These are phyloP conservation scores for Ganoderma sinense DNA, from an alignment of 1,284 basidiomycete species.

Conservation along the genomic window DNA sequence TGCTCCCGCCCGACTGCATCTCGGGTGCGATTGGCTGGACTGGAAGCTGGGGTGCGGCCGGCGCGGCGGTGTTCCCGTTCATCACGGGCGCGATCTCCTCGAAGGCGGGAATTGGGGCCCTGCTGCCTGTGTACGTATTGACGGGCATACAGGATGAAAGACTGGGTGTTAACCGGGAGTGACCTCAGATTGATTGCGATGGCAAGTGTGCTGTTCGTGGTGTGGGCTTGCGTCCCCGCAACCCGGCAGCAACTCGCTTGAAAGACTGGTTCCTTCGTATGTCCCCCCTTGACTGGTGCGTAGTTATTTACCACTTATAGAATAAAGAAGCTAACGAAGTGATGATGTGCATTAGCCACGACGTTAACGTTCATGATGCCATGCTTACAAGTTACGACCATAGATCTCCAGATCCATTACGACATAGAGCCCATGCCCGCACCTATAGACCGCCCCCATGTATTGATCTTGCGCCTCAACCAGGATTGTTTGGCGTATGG, in stretches of 20 bases:
- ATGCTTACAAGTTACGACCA: slow-evolving; percentile 10
- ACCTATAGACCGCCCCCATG: background rate
- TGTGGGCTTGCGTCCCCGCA: slow-evolving; percentile 53
- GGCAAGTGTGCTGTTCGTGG: slow-evolving; percentile 49
- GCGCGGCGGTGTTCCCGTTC: slow-evolving; percentile 64
- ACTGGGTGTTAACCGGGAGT: background rate
- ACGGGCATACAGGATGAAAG: background rate
- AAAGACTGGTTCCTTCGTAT: slow-evolving; percentile 4
- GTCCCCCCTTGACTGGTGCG: background rate
- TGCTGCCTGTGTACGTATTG: slow-evolving; percentile 63
- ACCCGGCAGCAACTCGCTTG: slow-evolving; percentile 14
- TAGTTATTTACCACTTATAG: background rate
- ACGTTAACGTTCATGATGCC: background rate
- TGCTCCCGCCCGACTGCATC: slow-evolving; percentile 59
- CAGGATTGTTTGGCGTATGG: background rate
- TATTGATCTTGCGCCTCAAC: background rate
- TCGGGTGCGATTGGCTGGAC: slow-evolving; percentile 67
- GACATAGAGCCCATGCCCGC: slow-evolving; percentile 1
- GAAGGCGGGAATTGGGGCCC: slow-evolving; percentile 53
- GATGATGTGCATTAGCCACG: background rate
- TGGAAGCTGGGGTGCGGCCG: slow-evolving; percentile 58
- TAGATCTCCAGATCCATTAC: background rate
- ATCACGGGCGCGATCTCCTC: slow-evolving; percentile 61
- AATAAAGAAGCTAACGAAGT: background rate
- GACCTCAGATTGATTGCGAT: slow-evolving; percentile 50